phyloP scores from a whole-genome alignment of 2,329 filamentous ascomycete genomes.

The Penicillium sp. region DNA sequence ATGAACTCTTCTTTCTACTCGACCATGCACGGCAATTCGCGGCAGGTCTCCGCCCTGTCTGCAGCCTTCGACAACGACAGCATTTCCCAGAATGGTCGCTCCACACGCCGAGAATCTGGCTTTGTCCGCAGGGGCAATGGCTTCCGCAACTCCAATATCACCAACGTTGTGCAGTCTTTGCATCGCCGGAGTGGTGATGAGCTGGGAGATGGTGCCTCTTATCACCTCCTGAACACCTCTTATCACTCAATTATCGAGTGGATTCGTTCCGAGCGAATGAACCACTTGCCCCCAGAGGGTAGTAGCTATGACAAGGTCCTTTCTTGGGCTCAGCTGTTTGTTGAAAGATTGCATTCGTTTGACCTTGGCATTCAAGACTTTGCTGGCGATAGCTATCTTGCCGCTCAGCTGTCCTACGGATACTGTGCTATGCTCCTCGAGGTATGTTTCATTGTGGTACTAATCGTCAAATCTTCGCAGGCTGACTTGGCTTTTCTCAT shows the following conservation, averaged over 20 bases:
- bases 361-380: slow-evolving; percentile 41
- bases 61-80: slow-evolving; percentile 24
- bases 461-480: not conserved
- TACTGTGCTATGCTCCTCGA: slow-evolving; percentile 53
- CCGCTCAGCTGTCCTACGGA: slow-evolving; percentile 53
- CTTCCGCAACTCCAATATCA: slow-evolving; percentile 32
- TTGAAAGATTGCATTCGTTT: slow-evolving; percentile 42
- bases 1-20: slow-evolving; percentile 19
- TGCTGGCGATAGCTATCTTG: slow-evolving; percentile 42
- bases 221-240: slow-evolving; percentile 29
- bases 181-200: slow-evolving; percentile 34
- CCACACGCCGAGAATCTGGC: slow-evolving; percentile 22
- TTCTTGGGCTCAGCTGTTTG: slow-evolving; percentile 43
- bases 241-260: slow-evolving; percentile 38
- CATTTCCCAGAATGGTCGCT: slow-evolving; percentile 24
- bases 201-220: slow-evolving; percentile 31
- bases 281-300: slow-evolving; percentile 42
- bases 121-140: slow-evolving; percentile 16
- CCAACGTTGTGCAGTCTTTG: slow-evolving; percentile 33
- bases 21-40: slow-evolving; percentile 14
- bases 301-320: slow-evolving; percentile 47
- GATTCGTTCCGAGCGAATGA: slow-evolving; percentile 44
- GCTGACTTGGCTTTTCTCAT: slow-evolving; percentile 1
- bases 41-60: slow-evolving; percentile 20
- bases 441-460: slow-evolving; percentile 33